Evolutionary conservation across 495 filamentous ascomycete species (phyloP), one percentile per base, ranked within the genome.

Genomic region (Lasiosphaeria hispida): DNA sequence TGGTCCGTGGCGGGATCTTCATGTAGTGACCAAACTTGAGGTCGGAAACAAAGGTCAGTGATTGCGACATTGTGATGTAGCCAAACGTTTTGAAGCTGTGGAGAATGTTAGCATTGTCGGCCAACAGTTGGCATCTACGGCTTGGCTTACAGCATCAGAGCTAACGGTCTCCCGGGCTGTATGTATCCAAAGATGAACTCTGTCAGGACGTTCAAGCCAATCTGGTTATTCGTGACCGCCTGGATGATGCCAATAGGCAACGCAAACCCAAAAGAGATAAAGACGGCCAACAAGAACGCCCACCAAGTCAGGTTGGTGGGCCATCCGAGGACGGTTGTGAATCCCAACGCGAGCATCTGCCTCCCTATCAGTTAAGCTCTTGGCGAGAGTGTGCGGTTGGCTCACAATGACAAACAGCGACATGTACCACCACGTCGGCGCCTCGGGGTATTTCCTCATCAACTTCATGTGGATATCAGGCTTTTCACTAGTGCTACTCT

Each of bases 131-230:
- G 40, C 40, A 10, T 10, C 10, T n/a, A 17, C 23, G 35, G 52
- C 73, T 30, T 30, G 23, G 23, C 23, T 63, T 60, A 80, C 61
- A 87, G 75, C 86, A 89, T 89, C 39, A 87, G 77, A 0, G 83
- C 87, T 11, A 89, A 58, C 0, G 87, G 86, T 19, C 79, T 68
- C 2, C 87, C 87, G 1, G 86, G 81, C 56, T 87, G 85, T 18
- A 87, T 86, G 67, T 89, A 89, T 0, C 87, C 87, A 34, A 81
- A 85, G 48, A 91, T 75, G 58, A 89, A 89, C 69, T 89, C 87
- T 3, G 87, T 88, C 44, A 89, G 67, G 17, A 89, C 76, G 53
- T 88, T 88, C 23, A 88, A 67, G 23, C 85, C 86, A 53, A 87
- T 86, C 60, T 83, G 81, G 54, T 84, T 86, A 61, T 87, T 87